phyloP scores from a whole-genome alignment of 179 eudicot species.

The Carnegiea gigantea region DNA sequence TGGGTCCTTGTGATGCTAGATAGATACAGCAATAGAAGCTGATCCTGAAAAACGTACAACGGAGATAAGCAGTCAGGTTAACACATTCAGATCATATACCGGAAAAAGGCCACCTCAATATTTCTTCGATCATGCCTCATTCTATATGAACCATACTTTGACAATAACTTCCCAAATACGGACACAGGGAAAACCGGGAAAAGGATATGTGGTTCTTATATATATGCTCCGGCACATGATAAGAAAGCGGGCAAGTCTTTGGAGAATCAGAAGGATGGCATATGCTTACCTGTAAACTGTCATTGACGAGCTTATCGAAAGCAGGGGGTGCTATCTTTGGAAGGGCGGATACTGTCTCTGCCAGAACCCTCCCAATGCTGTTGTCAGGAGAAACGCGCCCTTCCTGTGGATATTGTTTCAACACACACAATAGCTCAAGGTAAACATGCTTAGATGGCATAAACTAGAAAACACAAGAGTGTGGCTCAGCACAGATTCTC shows the following conservation, averaged over 20 bases:
- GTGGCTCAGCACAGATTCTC: slow-evolving; percentile 26
- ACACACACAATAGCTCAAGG: background rate
- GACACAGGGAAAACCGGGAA: background rate
- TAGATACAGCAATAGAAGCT: slow-evolving; percentile 77
- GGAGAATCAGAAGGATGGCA: background rate
- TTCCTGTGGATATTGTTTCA: slow-evolving; percentile 47
- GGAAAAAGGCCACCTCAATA: background rate
- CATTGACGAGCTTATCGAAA: slow-evolving; percentile 87
- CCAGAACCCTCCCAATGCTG: slow-evolving; percentile 74
- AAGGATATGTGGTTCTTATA: no score
- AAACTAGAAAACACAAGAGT: background rate
- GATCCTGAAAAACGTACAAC: slow-evolving; percentile 52
- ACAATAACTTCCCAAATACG: background rate
- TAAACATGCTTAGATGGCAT: no score
- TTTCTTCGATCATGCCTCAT: background rate
- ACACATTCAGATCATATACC: background rate
- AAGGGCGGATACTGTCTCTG: slow-evolving; percentile 72
- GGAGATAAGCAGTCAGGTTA: background rate
- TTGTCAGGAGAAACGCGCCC: slow-evolving; percentile 72
- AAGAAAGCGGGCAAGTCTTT: background rate
- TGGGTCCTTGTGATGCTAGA: slow-evolving; percentile 95
- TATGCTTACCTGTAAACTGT: slow-evolving; percentile 66
- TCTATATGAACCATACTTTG: background rate
- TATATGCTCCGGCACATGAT: background rate
- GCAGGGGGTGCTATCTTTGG: slow-evolving; percentile 74